These are phyloP conservation scores for Xylariales sp. DNA, from an alignment of 2,329 filamentous ascomycete species.

Conservation along the genomic window DNA sequence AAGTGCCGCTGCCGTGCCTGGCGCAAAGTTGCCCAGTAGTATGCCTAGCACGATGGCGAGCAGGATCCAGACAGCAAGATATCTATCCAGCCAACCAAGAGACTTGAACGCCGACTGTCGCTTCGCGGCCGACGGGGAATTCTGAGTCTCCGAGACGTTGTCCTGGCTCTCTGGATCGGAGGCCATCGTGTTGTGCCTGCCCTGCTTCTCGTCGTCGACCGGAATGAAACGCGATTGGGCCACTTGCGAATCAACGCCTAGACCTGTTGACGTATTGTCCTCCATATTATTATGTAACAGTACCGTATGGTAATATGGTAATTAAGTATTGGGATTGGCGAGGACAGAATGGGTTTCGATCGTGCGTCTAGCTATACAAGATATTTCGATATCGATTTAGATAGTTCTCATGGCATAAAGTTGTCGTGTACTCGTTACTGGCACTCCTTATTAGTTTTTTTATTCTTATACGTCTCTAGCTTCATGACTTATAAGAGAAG, in stretches of 20 bases:
- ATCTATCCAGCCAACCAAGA: slow-evolving; percentile 70
- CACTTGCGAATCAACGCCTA: not conserved
- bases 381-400: not conserved
- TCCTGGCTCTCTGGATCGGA: slow-evolving; percentile 34
- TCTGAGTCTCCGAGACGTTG: not conserved
- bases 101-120: slow-evolving; percentile 61
- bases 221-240: not conserved
- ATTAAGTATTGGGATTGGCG: not conserved
- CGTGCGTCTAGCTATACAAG: not conserved
- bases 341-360: not conserved
- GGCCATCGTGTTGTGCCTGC: not conserved
- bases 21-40: slow-evolving; percentile 79
- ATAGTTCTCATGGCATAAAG: not conserved
- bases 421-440: not conserved
- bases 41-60: slow-evolving; percentile 82
- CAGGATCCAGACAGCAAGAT: slow-evolving; percentile 78
- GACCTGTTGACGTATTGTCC: not conserved
- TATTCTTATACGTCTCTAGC: not conserved
- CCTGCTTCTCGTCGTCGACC: slow-evolving; percentile 18
- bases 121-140: not conserved
- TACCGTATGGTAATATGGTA: too few species aligned
- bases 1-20: slow-evolving; percentile 68
- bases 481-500: slow-evolving; percentile 21
- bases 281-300: slow-evolving; percentile 10
- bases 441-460: not conserved